Base-by-base conservation (phyloP, 768 basidiomycete species). In the Candolleomyces eurysporus region DNA sequence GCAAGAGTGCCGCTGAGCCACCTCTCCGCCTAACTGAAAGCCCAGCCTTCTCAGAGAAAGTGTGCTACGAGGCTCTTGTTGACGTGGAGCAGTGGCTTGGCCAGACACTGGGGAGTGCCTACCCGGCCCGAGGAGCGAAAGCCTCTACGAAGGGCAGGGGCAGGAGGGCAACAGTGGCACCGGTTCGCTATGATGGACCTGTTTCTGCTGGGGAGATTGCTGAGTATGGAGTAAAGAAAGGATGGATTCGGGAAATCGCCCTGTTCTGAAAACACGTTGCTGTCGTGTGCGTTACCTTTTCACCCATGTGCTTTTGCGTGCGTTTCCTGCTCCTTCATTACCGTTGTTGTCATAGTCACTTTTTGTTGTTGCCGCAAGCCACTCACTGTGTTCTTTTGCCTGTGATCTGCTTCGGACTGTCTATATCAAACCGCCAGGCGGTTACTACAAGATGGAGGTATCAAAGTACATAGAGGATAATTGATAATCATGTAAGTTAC, bases 31-130 rank as follows among this genome's bases (percentile, higher is more conserved):
- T 65, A 8, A 21, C 66, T 6, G 31, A 66, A 16, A 59, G 67
- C 58, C 68, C 73, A 30, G 76, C 77, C 0, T 90, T 84, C 70
- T 80, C 80, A 2, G 91, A 92, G 66, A 82, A 77, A 58, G 83
- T 86, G 55, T 91, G 90, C 69, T 88, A 90, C 63, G 80, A 85
- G 53, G 86, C 85, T 66, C 79, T 93, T 48, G 64, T 84, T 19
- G 87, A 91, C 67, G 76, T 91, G 61, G 89, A 92, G 67, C 72
- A 68, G 39, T 76, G 88, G 73, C 72, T 93, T 11, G 76, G 78
- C 1, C 69, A 76, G 22, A 78, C 79, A 60, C 71, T 91, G 48
- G 67, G 76, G 19, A 73, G 72, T 7, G 65, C 76, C 48, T 70
- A 68, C 1, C 70, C 73, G 17, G 57, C 58, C 31, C 68, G 69